Evolutionary conservation across 1,139 yeast species (phyloP).

Genomic region (Taiozyma sp.): DNA sequence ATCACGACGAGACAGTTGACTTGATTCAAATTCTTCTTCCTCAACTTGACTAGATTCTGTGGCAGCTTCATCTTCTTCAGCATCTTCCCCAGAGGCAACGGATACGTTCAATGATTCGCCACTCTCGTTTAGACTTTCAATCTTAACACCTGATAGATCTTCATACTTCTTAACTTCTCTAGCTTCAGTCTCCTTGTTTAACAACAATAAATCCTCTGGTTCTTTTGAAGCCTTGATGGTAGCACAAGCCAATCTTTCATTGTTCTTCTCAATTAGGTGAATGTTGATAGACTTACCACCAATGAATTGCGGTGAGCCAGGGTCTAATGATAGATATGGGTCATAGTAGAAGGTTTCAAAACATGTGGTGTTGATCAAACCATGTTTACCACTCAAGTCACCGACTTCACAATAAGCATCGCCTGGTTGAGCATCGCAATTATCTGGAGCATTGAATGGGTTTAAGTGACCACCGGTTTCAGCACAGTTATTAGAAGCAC

Average conservation of each 20-base stretch:
- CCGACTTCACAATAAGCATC: slow-evolving; percentile 57
- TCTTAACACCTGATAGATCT: slow-evolving; percentile 21
- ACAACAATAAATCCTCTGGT: slow-evolving; percentile 24
- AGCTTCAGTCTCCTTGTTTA: slow-evolving; percentile 22
- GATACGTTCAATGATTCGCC: slow-evolving; percentile 8
- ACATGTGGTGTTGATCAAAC: slow-evolving; percentile 51
- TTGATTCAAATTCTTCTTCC: not conserved
- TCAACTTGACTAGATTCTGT: not conserved
- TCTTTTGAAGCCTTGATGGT: slow-evolving; percentile 34
- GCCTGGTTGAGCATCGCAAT: slow-evolving; percentile 40
- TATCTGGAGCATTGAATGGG: slow-evolving; percentile 44
- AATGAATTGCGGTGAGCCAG: slow-evolving; percentile 41
- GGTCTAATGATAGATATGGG: slow-evolving; percentile 48
- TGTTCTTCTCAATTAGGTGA: slow-evolving; percentile 39
- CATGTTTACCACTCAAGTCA: slow-evolving; percentile 62
- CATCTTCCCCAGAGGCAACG: slow-evolving; percentile 5
- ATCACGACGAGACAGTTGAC: not conserved
- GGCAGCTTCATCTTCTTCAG: not conserved
- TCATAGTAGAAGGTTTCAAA: slow-evolving; percentile 49
- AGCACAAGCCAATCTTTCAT: slow-evolving; percentile 54
- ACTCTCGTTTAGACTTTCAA: slow-evolving; percentile 7
- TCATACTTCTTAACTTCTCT: slow-evolving; percentile 23
- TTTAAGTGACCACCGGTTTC: slow-evolving; percentile 48
- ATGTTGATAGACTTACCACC: slow-evolving; percentile 50
- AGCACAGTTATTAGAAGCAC: slow-evolving; percentile 41